Conservation (phyloP, 257 asterid genomes). For the Lycium ferocissimum region DNA sequence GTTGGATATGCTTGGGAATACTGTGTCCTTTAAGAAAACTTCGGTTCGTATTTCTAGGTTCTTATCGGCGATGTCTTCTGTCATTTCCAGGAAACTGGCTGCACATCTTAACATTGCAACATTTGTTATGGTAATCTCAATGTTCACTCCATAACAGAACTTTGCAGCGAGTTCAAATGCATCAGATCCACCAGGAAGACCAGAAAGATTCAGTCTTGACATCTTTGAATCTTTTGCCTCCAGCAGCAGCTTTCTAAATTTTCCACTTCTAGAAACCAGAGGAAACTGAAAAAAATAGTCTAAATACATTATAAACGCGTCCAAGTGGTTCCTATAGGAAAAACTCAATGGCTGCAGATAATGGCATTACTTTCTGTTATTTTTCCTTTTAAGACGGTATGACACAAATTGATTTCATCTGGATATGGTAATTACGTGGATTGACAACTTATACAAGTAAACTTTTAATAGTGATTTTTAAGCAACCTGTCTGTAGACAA, state of each 20-base stretch:
- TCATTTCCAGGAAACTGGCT: conserved; percentile 88
- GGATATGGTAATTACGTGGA: background rate
- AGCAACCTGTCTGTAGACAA: background rate
- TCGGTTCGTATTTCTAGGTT: conserved; percentile 73
- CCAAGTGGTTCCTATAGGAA: background rate
- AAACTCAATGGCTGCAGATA: background rate
- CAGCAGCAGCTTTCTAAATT: conserved; percentile 61
- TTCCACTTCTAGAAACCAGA: conserved; percentile 82
- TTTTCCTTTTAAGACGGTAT: background rate
- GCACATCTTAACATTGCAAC: conserved; percentile 72
- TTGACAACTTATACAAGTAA: background rate
- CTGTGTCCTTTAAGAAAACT: conserved; percentile 53
- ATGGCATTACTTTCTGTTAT: background rate
- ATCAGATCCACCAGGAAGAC: conserved; percentile 87
- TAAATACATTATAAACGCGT: background rate
- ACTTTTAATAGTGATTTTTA: background rate
- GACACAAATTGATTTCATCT: background rate
- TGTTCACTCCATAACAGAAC: conserved; percentile 81
- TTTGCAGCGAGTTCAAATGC: conserved; percentile 89
- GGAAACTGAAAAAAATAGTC: conserved; percentile 65
- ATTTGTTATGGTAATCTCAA: conserved; percentile 68
- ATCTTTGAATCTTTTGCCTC: conserved; percentile 74
- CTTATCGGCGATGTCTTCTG: conserved; percentile 72
- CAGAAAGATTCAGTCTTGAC: conserved; percentile 60
- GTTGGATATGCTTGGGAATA: conserved; percentile 67